phyloP scores from a whole-genome alignment of 2,329 filamentous ascomycete species.

The Geosmithia putterillii region DNA sequence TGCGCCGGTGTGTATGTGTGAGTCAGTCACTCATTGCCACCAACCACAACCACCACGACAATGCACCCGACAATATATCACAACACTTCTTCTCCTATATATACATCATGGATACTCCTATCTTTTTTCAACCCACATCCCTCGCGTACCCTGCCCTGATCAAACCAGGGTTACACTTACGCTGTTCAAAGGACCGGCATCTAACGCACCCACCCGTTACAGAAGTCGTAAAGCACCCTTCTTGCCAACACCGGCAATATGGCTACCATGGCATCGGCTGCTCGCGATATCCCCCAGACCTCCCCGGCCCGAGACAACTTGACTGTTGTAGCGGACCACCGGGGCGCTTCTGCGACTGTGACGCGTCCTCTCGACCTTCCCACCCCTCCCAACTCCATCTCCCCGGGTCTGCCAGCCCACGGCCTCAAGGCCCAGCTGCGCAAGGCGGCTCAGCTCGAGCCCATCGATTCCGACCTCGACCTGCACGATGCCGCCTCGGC shows the following conservation, averaged over 20 bases:
- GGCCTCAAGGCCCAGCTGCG: slow-evolving; percentile 59
- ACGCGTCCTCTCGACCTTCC: slow-evolving; percentile 56
- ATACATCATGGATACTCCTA: not conserved
- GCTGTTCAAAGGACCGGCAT: not conserved
- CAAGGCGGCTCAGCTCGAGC: slow-evolving; percentile 43
- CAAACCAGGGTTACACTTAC: too few species aligned
- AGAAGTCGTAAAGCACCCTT: not conserved
- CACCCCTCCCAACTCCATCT: slow-evolving; percentile 92
- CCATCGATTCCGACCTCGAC: slow-evolving; percentile 78
- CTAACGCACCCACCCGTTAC: not conserved
- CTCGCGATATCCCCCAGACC: slow-evolving; percentile 54
- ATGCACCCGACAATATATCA: not conserved
- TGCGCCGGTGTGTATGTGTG: not conserved
- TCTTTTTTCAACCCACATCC: too few species aligned
- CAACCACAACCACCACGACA: not conserved
- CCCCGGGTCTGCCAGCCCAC: slow-evolving; percentile 73
- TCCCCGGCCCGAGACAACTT: slow-evolving; percentile 56
- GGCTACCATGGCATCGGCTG: slow-evolving; percentile 55
- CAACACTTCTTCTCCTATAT: not conserved
- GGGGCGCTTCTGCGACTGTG: slow-evolving; percentile 47
- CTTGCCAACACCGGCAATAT: slow-evolving; percentile 28
- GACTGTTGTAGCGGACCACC: slow-evolving; percentile 53
- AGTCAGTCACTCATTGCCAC: not conserved
- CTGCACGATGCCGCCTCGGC: slow-evolving; percentile 56
- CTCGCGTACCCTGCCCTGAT: too few species aligned